A percentile compares a stretch with the other conserved stretches of the same genome.
phyloP scores from a whole-genome alignment of 805 yeast species.

The Jamesozyma lodderae region DNA sequence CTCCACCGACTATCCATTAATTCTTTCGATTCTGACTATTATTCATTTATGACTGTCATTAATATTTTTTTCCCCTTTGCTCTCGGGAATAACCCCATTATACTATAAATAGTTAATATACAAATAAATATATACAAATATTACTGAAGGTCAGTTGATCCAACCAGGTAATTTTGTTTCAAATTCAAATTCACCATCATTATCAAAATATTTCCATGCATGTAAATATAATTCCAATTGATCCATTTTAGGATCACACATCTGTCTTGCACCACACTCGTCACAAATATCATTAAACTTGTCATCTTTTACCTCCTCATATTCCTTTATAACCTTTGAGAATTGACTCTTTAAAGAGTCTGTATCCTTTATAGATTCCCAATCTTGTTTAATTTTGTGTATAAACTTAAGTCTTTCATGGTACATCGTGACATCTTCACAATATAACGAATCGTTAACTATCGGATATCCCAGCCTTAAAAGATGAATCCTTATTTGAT shows the following conservation, averaged over 20 bases:
- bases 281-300: slow-evolving; percentile 15
- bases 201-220: slow-evolving; percentile 32
- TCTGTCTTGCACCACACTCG: slow-evolving; percentile 19
- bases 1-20: too few species aligned
- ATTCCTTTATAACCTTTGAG: too few species aligned
- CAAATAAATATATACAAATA: not conserved
- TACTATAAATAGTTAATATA: not conserved
- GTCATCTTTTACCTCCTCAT: too few species aligned
- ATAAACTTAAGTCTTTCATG: slow-evolving; percentile 21
- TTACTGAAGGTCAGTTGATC: slow-evolving; percentile 21
- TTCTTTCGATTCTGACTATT: not conserved
- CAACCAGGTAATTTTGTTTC: slow-evolving; percentile 41
- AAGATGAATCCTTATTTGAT: slow-evolving; percentile 87
- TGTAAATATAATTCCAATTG: slow-evolving; percentile 28
- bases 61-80: not conserved
- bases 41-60: not conserved
- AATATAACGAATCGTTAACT: slow-evolving; percentile 75
- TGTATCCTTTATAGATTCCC: slow-evolving; percentile 14
- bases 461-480: slow-evolving; percentile 82
- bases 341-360: slow-evolving; percentile 33
- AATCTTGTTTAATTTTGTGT: slow-evolving; percentile 8
- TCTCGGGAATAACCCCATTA: not conserved
- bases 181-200: slow-evolving; percentile 29
- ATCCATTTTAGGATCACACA: slow-evolving; percentile 20
- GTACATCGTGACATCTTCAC: slow-evolving; percentile 14